Conservation (phyloP, 306 rosid species). For the Fragaria vesca region DNA sequence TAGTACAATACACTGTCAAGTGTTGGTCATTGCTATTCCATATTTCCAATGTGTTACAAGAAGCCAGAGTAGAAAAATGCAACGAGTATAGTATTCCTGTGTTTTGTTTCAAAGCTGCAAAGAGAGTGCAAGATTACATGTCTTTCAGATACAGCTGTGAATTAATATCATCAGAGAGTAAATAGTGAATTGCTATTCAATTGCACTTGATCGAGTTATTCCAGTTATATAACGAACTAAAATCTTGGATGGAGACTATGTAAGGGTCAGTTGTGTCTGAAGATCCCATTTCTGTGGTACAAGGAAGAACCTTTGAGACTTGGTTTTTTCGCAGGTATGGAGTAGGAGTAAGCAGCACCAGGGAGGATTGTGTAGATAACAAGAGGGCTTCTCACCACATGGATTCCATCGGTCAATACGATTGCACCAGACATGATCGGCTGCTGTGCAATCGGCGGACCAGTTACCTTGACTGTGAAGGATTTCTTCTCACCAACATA, state of each 20-base stretch:
- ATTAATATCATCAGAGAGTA: background rate
- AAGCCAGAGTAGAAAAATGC: background rate
- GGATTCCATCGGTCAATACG: background rate
- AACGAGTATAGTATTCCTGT: background rate
- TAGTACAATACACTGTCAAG: background rate
- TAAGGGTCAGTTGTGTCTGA: background rate
- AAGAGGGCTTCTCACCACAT: constrained; percentile 11
- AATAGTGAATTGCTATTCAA: background rate
- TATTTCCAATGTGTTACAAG: background rate
- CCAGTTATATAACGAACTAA: background rate
- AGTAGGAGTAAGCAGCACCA: background rate
- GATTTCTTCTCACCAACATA: background rate
- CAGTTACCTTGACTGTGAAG: background rate
- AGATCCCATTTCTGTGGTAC: constrained; percentile 15
- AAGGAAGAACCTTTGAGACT: constrained; percentile 17
- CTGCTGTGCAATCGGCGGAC: background rate
- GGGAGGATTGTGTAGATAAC: constrained; percentile 33
- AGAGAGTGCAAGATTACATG: background rate
- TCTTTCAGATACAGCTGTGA: background rate
- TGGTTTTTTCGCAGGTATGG: constrained; percentile 2
- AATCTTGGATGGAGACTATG: background rate
- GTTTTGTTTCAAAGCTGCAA: background rate
- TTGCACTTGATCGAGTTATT: background rate
- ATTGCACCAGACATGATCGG: background rate
- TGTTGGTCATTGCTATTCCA: background rate